Conservation (phyloP, 768 basidiomycete species). For the Russula foetens region DNA sequence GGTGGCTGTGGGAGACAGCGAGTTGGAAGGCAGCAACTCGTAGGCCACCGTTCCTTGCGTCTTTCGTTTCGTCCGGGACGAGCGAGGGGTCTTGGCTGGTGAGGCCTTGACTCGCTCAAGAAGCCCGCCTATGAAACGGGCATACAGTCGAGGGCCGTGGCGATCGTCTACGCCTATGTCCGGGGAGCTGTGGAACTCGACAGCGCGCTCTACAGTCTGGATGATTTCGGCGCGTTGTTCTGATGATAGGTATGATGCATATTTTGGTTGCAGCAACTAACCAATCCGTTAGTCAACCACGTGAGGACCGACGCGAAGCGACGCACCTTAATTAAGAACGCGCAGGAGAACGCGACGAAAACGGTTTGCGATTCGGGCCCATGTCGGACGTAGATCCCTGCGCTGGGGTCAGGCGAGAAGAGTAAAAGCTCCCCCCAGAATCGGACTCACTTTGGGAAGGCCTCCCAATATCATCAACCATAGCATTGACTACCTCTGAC, state of each 20-base stretch:
- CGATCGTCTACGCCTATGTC: conserved; percentile 27
- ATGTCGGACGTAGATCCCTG: conserved; percentile 23
- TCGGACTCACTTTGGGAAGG: conserved; percentile 44
- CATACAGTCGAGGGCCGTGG: conserved; percentile 28
- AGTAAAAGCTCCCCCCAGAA: not conserved
- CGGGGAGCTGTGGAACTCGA: conserved; percentile 24
- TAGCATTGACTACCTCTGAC: conserved; percentile 51
- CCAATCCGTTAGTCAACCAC: not conserved
- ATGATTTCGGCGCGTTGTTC: conserved; percentile 24
- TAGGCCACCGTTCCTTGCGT: not conserved
- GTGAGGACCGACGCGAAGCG: too few species aligned
- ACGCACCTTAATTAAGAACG: conserved; percentile 27
- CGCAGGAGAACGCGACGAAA: conserved; percentile 27
- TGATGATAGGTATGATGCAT: conserved; percentile 21
- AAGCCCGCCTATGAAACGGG: conserved; percentile 26
- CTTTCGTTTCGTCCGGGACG: conserved; percentile 1
- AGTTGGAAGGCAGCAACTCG: not conserved
- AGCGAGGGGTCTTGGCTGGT: not conserved
- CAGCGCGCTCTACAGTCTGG: conserved; percentile 19
- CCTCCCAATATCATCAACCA: conserved; percentile 49
- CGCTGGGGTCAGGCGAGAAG: not conserved
- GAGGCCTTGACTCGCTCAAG: conserved; percentile 16
- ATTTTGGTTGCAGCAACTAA: conserved; percentile 26
- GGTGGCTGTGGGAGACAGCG: not conserved
- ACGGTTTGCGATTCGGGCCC: conserved; percentile 28